Percentiles rank a stretch among this genome's conserved stretches.
Conservation (phyloP, 169 alveolate genomes). For the Plasmodium ovale region DNA sequence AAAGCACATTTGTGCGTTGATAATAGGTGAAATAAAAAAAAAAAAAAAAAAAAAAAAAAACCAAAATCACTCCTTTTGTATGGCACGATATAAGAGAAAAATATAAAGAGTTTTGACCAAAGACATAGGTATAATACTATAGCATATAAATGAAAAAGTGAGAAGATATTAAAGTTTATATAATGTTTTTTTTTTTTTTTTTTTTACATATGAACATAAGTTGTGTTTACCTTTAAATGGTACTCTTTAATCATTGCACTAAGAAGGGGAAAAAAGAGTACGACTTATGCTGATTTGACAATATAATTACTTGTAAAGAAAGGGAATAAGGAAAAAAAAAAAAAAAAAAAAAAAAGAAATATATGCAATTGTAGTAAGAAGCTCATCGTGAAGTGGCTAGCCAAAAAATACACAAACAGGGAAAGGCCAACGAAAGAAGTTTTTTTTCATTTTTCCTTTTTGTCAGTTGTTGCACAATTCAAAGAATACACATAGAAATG, state of each 20-base stretch:
- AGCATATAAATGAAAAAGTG: not conserved
- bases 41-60: no score
- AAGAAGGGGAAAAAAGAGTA: not conserved
- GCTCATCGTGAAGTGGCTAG: no score
- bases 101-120: not conserved
- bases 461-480: no score
- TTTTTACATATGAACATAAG: not conserved
- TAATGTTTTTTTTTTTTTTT: no score
- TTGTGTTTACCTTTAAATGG: not conserved
- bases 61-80: no score
- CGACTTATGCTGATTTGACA: no score
- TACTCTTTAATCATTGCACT: not conserved
- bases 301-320: no score
- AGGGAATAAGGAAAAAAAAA: no score
- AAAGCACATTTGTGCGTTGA: not conserved
- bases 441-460: not conserved
- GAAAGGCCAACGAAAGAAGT: no score
- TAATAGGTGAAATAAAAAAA: not conserved
- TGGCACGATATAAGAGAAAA: not conserved
- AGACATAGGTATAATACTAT: not conserved
- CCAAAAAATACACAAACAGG: no score
- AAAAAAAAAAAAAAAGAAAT: no score
- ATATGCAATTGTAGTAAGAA: no score
- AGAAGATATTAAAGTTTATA: not conserved
- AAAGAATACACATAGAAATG: slow-evolving; percentile 29